Percentiles rank a stretch among this genome's conserved stretches.
phyloP scores from a whole-genome alignment of 2,329 filamentous ascomycete genomes.

The Colletotrichum neosansevieriae region DNA sequence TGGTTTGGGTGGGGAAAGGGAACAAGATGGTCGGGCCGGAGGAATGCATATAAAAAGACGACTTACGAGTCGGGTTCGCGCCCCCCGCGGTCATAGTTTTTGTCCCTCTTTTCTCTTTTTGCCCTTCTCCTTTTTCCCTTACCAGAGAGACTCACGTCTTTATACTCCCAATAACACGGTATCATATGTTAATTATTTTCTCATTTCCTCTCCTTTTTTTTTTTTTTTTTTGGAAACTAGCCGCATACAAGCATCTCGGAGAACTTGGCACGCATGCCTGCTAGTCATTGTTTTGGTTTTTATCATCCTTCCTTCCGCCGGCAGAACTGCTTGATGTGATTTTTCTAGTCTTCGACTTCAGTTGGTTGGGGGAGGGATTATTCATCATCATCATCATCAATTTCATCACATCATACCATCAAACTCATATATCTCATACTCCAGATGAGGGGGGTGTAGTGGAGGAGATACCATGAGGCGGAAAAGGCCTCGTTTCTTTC shows the following conservation, averaged over 20 bases:
- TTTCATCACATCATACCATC: constrained; percentile 9
- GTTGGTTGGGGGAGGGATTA: neutral
- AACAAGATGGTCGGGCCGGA: neutral
- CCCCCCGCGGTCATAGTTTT: constrained; percentile 2
- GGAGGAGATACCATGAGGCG: constrained; percentile 40
- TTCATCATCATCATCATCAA: constrained; percentile 3
- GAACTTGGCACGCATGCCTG: constrained; percentile 10
- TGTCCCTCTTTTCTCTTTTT: neutral
- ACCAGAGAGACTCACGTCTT: neutral
- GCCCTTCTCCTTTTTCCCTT: neutral
- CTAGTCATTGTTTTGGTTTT: neutral
- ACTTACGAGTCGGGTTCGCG: constrained; percentile 24
- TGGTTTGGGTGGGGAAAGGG: neutral
- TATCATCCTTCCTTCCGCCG: neutral
- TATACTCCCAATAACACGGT: neutral
- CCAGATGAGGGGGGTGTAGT: neutral
- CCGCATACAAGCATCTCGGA: constrained; percentile 30
- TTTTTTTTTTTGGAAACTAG: constrained; percentile 7
- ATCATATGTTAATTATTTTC: neutral
- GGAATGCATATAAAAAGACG: constrained; percentile 23
- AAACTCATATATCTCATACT: constrained; percentile 15
- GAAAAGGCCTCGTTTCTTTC: neutral
- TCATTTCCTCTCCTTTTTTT: neutral
- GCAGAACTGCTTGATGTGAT: no score
- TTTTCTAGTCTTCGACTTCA: no score